A percentile compares a stretch with the other conserved stretches of the same genome.
Evolutionary conservation across 169 alveolate genomes (phyloP).

Genomic region (Perkinsus chesapeaki): DNA sequence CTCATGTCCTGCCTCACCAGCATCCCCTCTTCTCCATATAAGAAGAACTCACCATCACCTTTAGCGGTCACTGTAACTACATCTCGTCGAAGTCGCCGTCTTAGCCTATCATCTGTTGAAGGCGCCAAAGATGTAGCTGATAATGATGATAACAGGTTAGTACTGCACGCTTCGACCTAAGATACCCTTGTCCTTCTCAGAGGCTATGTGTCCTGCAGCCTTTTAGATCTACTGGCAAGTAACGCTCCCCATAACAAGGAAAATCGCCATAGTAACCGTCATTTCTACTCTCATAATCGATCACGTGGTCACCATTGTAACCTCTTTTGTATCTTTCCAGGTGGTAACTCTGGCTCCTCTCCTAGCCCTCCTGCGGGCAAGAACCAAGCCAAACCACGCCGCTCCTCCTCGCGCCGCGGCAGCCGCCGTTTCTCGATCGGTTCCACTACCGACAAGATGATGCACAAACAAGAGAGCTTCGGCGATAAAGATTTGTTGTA

Average conservation of each 20-base stretch:
- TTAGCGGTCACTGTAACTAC: background rate
- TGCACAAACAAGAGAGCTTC: constrained; percentile 1
- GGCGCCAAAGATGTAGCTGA: background rate
- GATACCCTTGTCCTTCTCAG: background rate
- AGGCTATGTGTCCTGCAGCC: background rate
- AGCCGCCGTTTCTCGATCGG: background rate
- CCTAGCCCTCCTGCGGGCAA: background rate
- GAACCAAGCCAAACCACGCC: background rate
- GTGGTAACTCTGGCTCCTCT: background rate
- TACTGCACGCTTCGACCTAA: background rate
- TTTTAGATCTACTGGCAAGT: background rate
- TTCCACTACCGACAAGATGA: background rate
- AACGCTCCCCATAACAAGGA: background rate
- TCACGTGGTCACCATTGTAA: background rate
- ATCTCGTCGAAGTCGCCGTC: background rate
- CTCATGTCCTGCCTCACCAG: background rate
- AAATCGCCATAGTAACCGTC: background rate
- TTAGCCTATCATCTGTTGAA: background rate
- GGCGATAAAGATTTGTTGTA: background rate
- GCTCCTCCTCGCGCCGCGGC: background rate
- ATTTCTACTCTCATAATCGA: background rate
- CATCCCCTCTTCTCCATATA: background rate
- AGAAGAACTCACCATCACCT: background rate
- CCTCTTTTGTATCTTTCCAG: background rate
- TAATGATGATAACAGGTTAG: background rate